Evolutionary conservation across 2,329 filamentous ascomycete genomes (phyloP).

Genomic region (Beauveria bassiana): DNA sequence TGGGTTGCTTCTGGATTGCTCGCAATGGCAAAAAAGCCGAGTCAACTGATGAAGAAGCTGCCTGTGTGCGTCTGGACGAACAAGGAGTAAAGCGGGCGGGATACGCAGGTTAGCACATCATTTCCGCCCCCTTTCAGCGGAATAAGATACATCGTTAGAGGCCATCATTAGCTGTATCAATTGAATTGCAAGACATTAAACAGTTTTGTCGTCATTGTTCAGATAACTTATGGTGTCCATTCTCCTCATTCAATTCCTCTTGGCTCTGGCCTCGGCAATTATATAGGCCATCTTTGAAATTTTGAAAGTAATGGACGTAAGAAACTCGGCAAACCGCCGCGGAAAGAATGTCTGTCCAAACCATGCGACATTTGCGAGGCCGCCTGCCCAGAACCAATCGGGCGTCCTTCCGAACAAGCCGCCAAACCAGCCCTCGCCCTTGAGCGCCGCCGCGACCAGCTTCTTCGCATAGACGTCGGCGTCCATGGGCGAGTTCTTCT

Average conservation of each 20-base stretch:
- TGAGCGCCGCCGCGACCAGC: conserved; percentile 37
- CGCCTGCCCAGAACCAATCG: conserved; percentile 16
- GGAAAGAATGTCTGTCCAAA: conserved; percentile 15
- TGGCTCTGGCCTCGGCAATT: conserved; percentile 19
- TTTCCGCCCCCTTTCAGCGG: background rate
- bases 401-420: conserved; percentile 15
- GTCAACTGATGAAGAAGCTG: background rate
- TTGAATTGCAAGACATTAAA: background rate
- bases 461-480: conserved; percentile 34
- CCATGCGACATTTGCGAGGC: background rate
- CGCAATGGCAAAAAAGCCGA: background rate
- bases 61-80: background rate
- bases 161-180: no score
- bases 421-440: conserved; percentile 25
- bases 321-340: conserved; percentile 21
- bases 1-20: background rate
- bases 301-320: conserved; percentile 22
- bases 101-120: background rate
- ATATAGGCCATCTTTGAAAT: conserved; percentile 19
- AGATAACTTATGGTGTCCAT: background rate
- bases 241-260: conserved; percentile 15
- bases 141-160: background rate
- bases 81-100: background rate
- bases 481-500: conserved; percentile 37
- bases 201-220: background rate